Evolutionary conservation across 176 grass and related monocot species (phyloP), one percentile per base, ranked within the genome.

Genomic region (Pontederia paniculata): DNA sequence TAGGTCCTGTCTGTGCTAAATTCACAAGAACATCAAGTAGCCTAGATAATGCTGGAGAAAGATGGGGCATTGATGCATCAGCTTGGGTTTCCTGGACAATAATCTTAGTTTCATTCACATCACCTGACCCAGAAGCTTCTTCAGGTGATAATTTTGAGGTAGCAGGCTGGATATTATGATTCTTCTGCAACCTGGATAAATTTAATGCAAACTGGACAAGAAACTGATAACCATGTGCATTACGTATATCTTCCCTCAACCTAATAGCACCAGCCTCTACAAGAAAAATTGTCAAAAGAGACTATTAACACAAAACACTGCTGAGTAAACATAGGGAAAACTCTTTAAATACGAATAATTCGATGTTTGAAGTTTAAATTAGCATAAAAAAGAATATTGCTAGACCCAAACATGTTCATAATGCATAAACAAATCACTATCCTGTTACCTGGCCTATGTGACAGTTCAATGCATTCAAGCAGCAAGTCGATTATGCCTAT

Each of bases 181-280:
- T 88, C 77, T 93, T 99, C 37, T 85, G 83, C 57, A 99, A 77
- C 66, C 74, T 88, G 57, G 87, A 91, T 59, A 99, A 80, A n/a
- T 72, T 88, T 63, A 99, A 84, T 51, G 94, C 87, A 77, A 99
- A 99, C 72, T 99, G 94, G 66, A 99, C 87, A 65, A 99, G 80
- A 77, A 93, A 99, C 68, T 99, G 94, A 67, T 99, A 88, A n/a
- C 94, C 94, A 82, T 99, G 94, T 68, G 94, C 94, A 77, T 99
- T 99, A 57, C 93, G 94, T 66, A 99, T 99, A 69, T 99, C 94
- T 79, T 99, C 94, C 65, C 83, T 88, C 50, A 99, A 87, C 21
- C 77, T 88, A 65, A 84, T 67, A 44, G 83, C 76, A 25, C 83
- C 94, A 64, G 83, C 73, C 67, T 94, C 88, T 94, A 71, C 56